These are phyloP conservation scores for Geranomyces michiganensis DNA, from an alignment of 192 early-diverging fungal genomes.

Conservation along the genomic window DNA sequence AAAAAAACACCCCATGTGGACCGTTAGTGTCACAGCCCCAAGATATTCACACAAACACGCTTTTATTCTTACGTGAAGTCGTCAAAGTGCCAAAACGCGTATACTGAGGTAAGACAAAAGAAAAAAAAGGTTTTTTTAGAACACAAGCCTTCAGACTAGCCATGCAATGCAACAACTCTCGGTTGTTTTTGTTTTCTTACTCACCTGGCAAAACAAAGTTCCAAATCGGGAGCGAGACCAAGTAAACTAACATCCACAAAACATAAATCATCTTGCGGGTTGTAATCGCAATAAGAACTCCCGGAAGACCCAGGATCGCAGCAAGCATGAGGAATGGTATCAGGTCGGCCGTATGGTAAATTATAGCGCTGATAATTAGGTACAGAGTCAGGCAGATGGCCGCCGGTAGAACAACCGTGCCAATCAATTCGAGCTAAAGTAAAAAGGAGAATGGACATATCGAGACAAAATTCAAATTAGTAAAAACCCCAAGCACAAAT, in stretches of 20 bases:
- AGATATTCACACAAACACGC: too few species aligned
- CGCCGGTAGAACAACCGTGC: constrained; percentile 73
- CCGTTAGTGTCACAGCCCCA: too few species aligned
- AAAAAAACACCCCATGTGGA: too few species aligned
- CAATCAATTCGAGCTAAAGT: constrained; percentile 42
- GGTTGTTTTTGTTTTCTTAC: too few species aligned
- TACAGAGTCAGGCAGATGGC: constrained; percentile 89
- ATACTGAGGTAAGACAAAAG: too few species aligned
- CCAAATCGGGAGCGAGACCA: constrained; percentile 81
- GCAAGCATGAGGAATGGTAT: constrained; percentile 73
- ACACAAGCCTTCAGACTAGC: too few species aligned
- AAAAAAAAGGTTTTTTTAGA: too few species aligned
- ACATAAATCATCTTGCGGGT: constrained; percentile 69
- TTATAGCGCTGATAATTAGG: constrained; percentile 51
- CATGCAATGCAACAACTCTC: too few species aligned
- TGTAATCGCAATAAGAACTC: constrained; percentile 76
- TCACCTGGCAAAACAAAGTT: constrained; percentile 85
- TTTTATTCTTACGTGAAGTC: constrained; percentile 6
- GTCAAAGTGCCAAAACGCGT: constrained; percentile 98
- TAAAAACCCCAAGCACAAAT: too few species aligned
- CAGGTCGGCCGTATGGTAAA: constrained; percentile 6
- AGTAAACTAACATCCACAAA: constrained; percentile 92
- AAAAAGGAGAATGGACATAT: constrained; percentile 54
- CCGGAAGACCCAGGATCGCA: constrained; percentile 79
- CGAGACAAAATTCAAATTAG: too few species aligned